Conservation (phyloP, 805 yeast genomes). For the Jamesozyma jinghongensis region DNA sequence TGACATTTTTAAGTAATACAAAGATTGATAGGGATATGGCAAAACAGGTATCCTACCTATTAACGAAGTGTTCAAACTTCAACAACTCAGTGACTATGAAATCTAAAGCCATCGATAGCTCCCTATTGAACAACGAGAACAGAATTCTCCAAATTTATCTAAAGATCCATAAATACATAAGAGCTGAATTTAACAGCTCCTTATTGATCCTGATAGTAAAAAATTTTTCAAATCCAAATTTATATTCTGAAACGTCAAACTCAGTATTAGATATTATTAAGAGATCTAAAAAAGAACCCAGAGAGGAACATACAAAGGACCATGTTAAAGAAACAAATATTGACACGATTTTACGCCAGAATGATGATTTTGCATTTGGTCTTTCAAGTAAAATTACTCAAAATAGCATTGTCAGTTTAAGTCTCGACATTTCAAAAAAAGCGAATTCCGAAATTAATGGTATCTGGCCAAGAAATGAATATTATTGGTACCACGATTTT, state of each 20-base stretch:
- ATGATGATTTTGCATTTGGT: constrained; percentile 43
- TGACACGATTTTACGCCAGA: constrained; percentile 18
- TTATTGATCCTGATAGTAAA: constrained; percentile 33
- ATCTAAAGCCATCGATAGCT: constrained; percentile 23
- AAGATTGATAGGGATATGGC: constrained; percentile 36
- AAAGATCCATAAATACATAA: constrained; percentile 27
- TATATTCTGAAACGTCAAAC: constrained; percentile 17
- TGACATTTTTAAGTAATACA: constrained; percentile 39
- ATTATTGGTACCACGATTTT: constrained; percentile 31
- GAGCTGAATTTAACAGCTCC: constrained; percentile 35
- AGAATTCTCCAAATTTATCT: constrained; percentile 40
- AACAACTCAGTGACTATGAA: constrained; percentile 25
- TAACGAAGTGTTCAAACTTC: constrained; percentile 35
- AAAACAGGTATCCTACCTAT: constrained; percentile 38
- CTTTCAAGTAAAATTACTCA: constrained; percentile 40
- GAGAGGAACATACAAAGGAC: constrained; percentile 12
- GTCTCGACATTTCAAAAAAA: constrained; percentile 18
- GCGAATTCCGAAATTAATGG: constrained; percentile 21
- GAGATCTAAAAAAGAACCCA: constrained; percentile 12
- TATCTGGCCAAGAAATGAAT: constrained; percentile 16
- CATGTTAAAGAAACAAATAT: constrained; percentile 13
- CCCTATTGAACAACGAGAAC: constrained; percentile 33
- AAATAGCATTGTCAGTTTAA: constrained; percentile 32
- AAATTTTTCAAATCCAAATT: constrained; percentile 39
- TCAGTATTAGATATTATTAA: constrained; percentile 10